Evolutionary conservation across 768 basidiomycete genomes (phyloP).

Genomic region (Leccinum variicolor): DNA sequence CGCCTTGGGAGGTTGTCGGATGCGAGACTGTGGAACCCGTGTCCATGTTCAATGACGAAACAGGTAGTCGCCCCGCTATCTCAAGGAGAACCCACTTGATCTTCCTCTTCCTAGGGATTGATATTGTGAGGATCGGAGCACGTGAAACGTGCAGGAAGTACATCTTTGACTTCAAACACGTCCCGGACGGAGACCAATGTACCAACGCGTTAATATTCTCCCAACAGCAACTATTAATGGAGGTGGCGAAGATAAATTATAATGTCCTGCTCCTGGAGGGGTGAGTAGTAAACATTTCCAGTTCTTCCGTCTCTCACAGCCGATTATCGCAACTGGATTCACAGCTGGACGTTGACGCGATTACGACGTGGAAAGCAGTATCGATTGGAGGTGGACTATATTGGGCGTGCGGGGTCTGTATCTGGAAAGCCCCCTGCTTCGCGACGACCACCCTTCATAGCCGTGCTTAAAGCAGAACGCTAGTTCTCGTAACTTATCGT

Average conservation of each 20-base stretch:
- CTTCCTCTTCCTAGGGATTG: conserved; percentile 44
- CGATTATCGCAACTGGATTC: conserved; percentile 2
- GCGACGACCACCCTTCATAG: conserved; percentile 64
- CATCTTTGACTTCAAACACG: conserved; percentile 52
- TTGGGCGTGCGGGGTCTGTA: conserved; percentile 60
- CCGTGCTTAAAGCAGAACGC: conserved; percentile 46
- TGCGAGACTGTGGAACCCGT: conserved; percentile 63
- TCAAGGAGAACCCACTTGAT: conserved; percentile 7
- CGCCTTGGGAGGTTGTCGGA: conserved; percentile 78
- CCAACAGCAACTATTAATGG: conserved; percentile 58
- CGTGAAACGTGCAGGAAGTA: conserved; percentile 57
- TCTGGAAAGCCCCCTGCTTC: conserved; percentile 44
- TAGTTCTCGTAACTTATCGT: conserved; percentile 28
- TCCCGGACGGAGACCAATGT: conserved; percentile 44
- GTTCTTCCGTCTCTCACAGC: background rate
- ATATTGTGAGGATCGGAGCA: conserved; percentile 53
- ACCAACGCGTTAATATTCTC: conserved; percentile 58
- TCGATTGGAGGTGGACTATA: conserved; percentile 69
- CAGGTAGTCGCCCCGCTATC: conserved; percentile 35
- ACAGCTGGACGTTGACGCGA: conserved; percentile 66
- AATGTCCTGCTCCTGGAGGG: conserved; percentile 69
- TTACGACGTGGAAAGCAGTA: conserved; percentile 59
- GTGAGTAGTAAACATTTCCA: conserved; percentile 34
- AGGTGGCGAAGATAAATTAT: conserved; percentile 51
- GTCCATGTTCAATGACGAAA: conserved; percentile 51